These are phyloP conservation scores for Chrysophaeum taylorii DNA, from an alignment of 352 stramenopile genomes.

Conservation along the genomic window DNA sequence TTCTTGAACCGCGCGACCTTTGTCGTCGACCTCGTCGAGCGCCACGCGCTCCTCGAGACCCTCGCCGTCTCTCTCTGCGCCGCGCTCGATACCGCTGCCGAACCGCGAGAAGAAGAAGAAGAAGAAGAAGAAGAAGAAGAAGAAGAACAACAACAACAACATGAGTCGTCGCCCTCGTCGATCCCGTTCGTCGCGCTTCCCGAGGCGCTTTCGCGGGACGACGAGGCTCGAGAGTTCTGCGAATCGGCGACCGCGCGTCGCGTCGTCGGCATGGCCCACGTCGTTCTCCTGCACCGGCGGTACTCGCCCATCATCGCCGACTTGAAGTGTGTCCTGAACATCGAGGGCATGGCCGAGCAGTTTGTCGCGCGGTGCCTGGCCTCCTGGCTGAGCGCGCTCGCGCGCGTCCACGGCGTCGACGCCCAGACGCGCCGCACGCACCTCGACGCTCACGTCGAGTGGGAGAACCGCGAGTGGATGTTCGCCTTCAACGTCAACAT, in stretches of 20 bases:
- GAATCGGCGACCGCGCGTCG: background rate
- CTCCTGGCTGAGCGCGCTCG: constrained; percentile 33
- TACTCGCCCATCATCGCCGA: constrained; percentile 92
- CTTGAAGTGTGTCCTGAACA: constrained; percentile 93
- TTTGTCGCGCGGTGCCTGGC: constrained; percentile 53
- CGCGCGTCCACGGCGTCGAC: constrained; percentile 52
- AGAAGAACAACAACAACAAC: background rate
- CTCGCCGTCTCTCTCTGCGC: constrained; percentile 14
- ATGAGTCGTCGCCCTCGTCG: background rate
- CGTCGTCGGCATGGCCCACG: constrained; percentile 59
- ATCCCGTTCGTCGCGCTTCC: background rate
- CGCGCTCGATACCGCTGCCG: background rate
- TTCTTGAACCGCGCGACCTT: constrained; percentile 97
- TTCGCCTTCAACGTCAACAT: constrained; percentile 67
- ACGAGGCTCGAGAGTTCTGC: too few species aligned
- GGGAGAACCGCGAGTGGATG: constrained; percentile 56
- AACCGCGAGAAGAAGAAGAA: background rate
- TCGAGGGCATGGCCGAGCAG: constrained; percentile 73
- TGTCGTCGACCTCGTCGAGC: constrained; percentile 57
- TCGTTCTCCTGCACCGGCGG: constrained; percentile 77
- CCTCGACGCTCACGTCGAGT: constrained; percentile 47
- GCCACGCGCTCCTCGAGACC: constrained; percentile 18
- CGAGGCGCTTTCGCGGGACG: background rate
- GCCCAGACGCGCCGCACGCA: constrained; percentile 48
- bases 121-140: background rate